These are phyloP conservation scores for Barbatosphaeria neglecta DNA, from an alignment of 495 filamentous ascomycete genomes.

Conservation along the genomic window DNA sequence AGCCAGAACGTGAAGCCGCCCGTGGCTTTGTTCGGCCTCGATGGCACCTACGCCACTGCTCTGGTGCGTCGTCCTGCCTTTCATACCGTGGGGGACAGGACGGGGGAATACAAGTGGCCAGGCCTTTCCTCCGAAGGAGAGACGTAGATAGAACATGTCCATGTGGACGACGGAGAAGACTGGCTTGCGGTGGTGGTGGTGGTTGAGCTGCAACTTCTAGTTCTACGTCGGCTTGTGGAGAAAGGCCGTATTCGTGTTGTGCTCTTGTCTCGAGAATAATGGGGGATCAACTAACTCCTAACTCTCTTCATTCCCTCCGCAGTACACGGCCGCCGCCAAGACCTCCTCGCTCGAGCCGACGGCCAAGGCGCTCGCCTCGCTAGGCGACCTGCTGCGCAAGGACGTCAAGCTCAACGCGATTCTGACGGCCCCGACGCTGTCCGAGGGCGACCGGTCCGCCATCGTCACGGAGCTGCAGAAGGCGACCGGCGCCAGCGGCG, in stretches of 20 bases:
- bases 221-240: no score
- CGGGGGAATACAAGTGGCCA: conserved; percentile 11
- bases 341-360: conserved; percentile 68
- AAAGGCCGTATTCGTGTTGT: no score
- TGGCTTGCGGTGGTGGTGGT: no score
- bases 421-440: conserved; percentile 71
- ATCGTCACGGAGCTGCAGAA: conserved; percentile 79
- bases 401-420: conserved; percentile 68
- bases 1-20: conserved; percentile 64
- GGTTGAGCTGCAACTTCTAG: no score
- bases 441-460: conserved; percentile 61
- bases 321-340: conserved; percentile 96
- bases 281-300: no score
- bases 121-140: background rate
- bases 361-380: conserved; percentile 58
- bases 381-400: conserved; percentile 61
- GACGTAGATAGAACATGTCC: no score
- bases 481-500: conserved; percentile 54
- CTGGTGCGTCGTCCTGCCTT: conserved; percentile 53
- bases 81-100: no score
- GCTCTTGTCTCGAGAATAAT: no score
- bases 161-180: no score
- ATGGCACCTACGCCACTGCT: conserved; percentile 96
- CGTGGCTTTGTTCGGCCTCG: conserved; percentile 83
- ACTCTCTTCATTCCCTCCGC: no score